Conservation (phyloP, 163 green algal genomes). For the Scenedesmus sp. region DNA sequence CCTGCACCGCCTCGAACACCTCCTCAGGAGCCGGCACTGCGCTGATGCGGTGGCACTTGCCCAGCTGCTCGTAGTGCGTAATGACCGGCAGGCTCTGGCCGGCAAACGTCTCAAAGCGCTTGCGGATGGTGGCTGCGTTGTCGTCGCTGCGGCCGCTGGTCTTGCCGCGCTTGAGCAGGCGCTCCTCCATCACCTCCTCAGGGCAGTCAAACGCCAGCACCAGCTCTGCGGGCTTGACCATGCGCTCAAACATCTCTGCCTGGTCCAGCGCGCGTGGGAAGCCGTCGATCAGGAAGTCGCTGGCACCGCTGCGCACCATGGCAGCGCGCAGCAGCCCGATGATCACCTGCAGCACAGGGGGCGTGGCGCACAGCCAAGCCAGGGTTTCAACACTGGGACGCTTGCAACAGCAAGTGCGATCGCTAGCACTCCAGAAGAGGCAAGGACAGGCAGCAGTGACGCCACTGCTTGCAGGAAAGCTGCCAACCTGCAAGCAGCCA, state of each 20-base stretch:
- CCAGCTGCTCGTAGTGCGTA: slow-evolving; percentile 60
- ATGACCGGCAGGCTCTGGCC: slow-evolving; percentile 70
- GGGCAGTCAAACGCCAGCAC: slow-evolving; percentile 87
- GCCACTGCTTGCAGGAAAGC: neutral
- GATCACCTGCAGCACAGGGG: slow-evolving; percentile 61
- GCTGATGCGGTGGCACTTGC: slow-evolving; percentile 63
- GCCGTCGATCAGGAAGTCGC: slow-evolving; percentile 85
- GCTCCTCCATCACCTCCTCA: slow-evolving; percentile 74
- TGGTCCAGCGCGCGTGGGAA: slow-evolving; percentile 85
- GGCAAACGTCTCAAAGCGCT: slow-evolving; percentile 78
- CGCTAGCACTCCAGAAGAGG: neutral
- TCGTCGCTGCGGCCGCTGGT: slow-evolving; percentile 78
- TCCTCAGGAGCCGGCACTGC: slow-evolving; percentile 59
- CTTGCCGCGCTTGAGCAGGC: slow-evolving; percentile 73
- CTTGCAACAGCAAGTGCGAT: too few species aligned
- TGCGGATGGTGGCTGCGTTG: slow-evolving; percentile 83
- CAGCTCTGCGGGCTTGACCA: slow-evolving; percentile 60
- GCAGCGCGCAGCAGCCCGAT: slow-evolving; percentile 76
- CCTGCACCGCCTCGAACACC: slow-evolving; percentile 59
- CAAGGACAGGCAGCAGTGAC: neutral
- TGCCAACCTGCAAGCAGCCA: neutral
- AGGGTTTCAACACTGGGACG: too few species aligned
- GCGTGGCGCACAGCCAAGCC: too few species aligned
- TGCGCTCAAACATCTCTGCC: slow-evolving; percentile 67
- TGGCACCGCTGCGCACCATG: slow-evolving; percentile 67